A percentile compares a stretch with the other conserved stretches of the same genome.
Evolutionary conservation across 1,139 yeast genomes (phyloP).

Genomic region (Candida gigantensis): DNA sequence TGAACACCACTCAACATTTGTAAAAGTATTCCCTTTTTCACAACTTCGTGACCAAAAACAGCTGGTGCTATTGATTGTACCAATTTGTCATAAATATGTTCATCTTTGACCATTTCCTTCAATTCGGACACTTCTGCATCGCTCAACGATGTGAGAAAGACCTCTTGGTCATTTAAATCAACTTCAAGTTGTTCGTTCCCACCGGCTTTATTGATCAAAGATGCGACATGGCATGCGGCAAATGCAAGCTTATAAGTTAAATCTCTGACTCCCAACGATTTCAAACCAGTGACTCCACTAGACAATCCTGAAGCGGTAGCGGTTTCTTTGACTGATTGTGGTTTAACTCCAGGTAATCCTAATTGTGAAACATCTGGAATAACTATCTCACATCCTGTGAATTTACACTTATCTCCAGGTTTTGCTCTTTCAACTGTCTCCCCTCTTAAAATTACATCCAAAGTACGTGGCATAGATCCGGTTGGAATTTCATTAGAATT

Average conservation of each 20-base stretch:
- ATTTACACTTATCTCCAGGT: constrained; percentile 95
- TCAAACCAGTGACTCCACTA: constrained; percentile 84
- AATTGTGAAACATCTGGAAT: constrained; percentile 93
- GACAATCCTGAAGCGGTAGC: constrained; percentile 64
- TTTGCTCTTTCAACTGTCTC: constrained; percentile 95
- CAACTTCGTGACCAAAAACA: constrained; percentile 93
- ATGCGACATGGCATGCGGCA: constrained; percentile 82
- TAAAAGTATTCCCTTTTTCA: constrained; percentile 86
- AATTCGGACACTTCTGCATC: constrained; percentile 83
- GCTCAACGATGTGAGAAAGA: constrained; percentile 75
- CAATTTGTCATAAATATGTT: constrained; percentile 79
- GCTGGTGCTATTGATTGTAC: constrained; percentile 95
- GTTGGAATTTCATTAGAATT: constrained; percentile 95
- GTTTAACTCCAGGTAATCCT: constrained; percentile 96
- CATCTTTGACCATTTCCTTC: constrained; percentile 89
- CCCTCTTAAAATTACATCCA: constrained; percentile 91
- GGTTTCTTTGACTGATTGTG: constrained; percentile 74
- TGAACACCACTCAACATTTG: constrained; percentile 97
- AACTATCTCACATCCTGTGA: constrained; percentile 94
- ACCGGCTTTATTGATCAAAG: constrained; percentile 52
- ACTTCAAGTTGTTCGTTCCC: constrained; percentile 43
- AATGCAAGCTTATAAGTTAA: constrained; percentile 90
- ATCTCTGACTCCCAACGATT: constrained; percentile 89
- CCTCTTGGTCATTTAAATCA: constrained; percentile 66
- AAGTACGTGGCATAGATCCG: constrained; percentile 97